Evolutionary conservation across 108 stramenopile species (phyloP), one percentile per base, ranked within the genome.

Genomic region (Poteriospumella lacustris): DNA sequence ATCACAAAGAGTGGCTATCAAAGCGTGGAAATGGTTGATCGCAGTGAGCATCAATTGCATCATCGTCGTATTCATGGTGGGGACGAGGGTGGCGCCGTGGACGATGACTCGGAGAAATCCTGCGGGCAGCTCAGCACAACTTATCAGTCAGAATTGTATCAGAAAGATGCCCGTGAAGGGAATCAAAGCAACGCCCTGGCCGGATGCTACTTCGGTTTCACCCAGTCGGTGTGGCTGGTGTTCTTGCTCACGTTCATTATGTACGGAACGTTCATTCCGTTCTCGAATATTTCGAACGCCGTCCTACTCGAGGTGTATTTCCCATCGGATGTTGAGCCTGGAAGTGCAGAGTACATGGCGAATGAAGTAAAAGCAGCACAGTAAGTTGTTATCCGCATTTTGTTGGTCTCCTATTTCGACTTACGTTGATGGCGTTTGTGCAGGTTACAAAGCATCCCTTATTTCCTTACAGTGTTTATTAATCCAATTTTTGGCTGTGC

Each of bases 361-460:
- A 67, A 67, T 33, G 9, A 15, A 38, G 9, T 9, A 19, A 9
- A 15, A 19, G 12, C 9, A 67, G 64, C 12, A 15, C 15, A 19
- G 36, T 40, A 19, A 15, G 19, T 40, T 67, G 64, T 67, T 40
- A 15, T 31, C 12, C 64, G 36, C 19, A 67, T 67, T 41, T 12
- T 67, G 64, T 67, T 41, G n/a, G 39, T 67, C 40, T 15, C 15
- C 64, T 67, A 12, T 33, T 67, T 31, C 9, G 9, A 38, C 36
- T 15, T 67, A 67, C 19, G 64, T 33, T 67, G 12, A 15, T 9
- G 9, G 9, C 19, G 12, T 15, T 67, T 12, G 36, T 19, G 9
- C 19, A 73, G 70, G 42, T 24, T 73, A 34, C 70, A 73, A 24
- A 73, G 70, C 31, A 56, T 73, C 5, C 70, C 70, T n/a, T 73